phyloP scores from a whole-genome alignment of 2,329 filamentous ascomycete species.

The Cyphellophora europaea region DNA sequence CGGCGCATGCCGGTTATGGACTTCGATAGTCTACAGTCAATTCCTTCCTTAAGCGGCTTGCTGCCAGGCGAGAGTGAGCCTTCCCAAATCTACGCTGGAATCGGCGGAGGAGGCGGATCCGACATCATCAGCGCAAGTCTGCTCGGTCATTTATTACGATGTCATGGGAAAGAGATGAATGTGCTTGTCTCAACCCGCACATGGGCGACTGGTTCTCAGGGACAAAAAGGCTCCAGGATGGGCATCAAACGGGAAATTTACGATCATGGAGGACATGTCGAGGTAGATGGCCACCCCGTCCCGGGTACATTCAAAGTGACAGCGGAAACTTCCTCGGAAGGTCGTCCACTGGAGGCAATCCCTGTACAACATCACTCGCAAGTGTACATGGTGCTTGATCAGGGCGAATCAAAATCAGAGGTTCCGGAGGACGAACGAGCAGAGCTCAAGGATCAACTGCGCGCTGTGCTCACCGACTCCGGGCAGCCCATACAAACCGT shows the following conservation, averaged over 20 bases:
- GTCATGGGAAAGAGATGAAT: slow-evolving; percentile 12
- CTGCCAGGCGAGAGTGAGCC: slow-evolving; percentile 11
- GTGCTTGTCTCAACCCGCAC: slow-evolving; percentile 17
- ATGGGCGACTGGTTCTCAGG: slow-evolving; percentile 17
- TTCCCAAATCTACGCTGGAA: slow-evolving; percentile 11
- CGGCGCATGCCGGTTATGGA: slow-evolving; percentile 9
- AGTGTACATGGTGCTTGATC: slow-evolving; percentile 18
- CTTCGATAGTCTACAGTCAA: slow-evolving; percentile 11
- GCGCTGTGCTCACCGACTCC: slow-evolving; percentile 10
- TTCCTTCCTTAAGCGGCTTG: slow-evolving; percentile 8
- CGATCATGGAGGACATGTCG: slow-evolving; percentile 13
- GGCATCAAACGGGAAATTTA: slow-evolving; percentile 17
- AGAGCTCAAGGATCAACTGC: slow-evolving; percentile 13
- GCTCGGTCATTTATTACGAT: slow-evolving; percentile 13
- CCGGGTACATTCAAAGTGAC: slow-evolving; percentile 14
- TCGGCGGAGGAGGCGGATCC: slow-evolving; percentile 17
- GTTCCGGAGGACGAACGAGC: slow-evolving; percentile 13
- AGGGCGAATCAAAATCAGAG: slow-evolving; percentile 10
- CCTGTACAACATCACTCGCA: slow-evolving; percentile 13
- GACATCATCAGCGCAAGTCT: slow-evolving; percentile 19
- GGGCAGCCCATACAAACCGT: slow-evolving; percentile 9
- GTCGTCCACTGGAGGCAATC: slow-evolving; percentile 16
- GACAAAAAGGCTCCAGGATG: slow-evolving; percentile 14
- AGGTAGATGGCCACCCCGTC: slow-evolving; percentile 8
- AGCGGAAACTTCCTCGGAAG: slow-evolving; percentile 12